Percentiles rank a stretch among this genome's conserved stretches.
These are phyloP conservation scores for Paracoccidioides lutzii DNA, from an alignment of 2,329 filamentous ascomycete genomes.

Conservation along the genomic window DNA sequence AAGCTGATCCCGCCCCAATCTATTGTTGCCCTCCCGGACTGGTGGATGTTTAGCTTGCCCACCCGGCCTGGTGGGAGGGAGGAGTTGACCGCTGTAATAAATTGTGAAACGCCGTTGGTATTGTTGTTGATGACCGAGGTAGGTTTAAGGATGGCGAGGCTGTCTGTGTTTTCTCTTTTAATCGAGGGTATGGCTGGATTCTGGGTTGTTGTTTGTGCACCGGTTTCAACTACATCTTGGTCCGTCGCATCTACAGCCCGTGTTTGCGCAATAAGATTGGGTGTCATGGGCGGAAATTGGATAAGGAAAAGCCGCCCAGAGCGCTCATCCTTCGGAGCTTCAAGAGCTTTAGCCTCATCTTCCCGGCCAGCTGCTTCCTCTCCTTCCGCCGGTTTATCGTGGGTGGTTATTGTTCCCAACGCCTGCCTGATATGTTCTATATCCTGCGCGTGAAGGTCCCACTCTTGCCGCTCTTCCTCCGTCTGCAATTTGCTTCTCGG, in stretches of 20 bases:
- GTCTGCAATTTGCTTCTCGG: constrained; percentile 27
- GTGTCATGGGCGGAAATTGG: constrained; percentile 51
- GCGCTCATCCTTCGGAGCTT: constrained; percentile 27
- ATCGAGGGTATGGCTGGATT: not conserved
- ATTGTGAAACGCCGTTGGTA: constrained; percentile 15
- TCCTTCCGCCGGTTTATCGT: constrained; percentile 12
- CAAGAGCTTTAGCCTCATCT: constrained; percentile 14
- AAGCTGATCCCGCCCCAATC: constrained; percentile 51
- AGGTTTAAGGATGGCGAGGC: constrained; percentile 1
- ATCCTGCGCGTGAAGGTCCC: constrained; percentile 29
- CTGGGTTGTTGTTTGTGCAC: constrained; percentile 14
- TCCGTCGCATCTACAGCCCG: constrained; percentile 15
- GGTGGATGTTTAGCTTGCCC: constrained; percentile 49
- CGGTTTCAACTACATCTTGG: constrained; percentile 2
- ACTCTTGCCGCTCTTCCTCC: constrained; percentile 31
- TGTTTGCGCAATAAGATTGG: constrained; percentile 36
- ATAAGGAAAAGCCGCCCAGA: constrained; percentile 49
- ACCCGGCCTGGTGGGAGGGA: constrained; percentile 41
- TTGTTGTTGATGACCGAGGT: constrained; percentile 7
- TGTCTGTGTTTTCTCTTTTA: constrained; percentile 4
- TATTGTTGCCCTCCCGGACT: constrained; percentile 48
- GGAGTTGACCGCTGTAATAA: constrained; percentile 27
- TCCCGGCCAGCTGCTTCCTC: constrained; percentile 9
- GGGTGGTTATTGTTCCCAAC: constrained; percentile 12
- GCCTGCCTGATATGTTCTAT: constrained; percentile 28